Conservation (phyloP, 176 grass and related monocot genomes). For the Cenchrus fungigraminus region DNA sequence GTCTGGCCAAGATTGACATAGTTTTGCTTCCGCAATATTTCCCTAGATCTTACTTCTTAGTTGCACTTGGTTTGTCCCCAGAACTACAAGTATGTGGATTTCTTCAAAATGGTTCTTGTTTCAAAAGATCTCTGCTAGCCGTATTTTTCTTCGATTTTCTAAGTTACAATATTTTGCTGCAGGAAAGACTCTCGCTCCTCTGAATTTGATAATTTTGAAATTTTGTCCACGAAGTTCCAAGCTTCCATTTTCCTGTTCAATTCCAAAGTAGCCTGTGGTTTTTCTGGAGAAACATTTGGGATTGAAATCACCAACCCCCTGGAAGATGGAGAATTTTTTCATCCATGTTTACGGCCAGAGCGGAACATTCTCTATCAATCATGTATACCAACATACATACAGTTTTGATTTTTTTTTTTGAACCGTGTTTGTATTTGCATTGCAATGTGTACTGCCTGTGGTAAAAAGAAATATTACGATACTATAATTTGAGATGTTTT, state of each 20-base stretch:
- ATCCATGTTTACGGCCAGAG: not conserved
- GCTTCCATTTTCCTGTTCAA: not conserved
- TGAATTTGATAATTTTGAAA: slow-evolving; percentile 2
- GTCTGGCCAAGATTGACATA: not conserved
- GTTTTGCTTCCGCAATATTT: not conserved
- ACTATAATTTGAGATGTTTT: not conserved
- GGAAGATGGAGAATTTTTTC: slow-evolving; percentile 11
- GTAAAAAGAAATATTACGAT: not conserved
- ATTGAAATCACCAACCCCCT: slow-evolving; percentile 1
- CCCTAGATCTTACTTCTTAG: not conserved
- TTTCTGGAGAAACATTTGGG: slow-evolving; percentile 46
- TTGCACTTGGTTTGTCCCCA: not conserved
- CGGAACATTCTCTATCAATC: not conserved
- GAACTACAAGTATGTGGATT: not conserved
- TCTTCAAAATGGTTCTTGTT: not conserved
- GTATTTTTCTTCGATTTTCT: not conserved
- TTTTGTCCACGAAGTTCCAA: not conserved
- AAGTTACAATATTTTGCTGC: slow-evolving; percentile 2
- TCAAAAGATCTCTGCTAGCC: not conserved
- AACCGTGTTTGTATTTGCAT: not conserved
- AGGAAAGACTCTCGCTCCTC: slow-evolving; percentile 10
- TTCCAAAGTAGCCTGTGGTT: slow-evolving; percentile 40
- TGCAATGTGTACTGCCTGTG: not conserved
- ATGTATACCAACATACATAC: too few species aligned
- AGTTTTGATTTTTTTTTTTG: not conserved